These are phyloP conservation scores for Aschersonia sp. DNA, from an alignment of 2,329 filamentous ascomycete genomes.

Conservation along the genomic window DNA sequence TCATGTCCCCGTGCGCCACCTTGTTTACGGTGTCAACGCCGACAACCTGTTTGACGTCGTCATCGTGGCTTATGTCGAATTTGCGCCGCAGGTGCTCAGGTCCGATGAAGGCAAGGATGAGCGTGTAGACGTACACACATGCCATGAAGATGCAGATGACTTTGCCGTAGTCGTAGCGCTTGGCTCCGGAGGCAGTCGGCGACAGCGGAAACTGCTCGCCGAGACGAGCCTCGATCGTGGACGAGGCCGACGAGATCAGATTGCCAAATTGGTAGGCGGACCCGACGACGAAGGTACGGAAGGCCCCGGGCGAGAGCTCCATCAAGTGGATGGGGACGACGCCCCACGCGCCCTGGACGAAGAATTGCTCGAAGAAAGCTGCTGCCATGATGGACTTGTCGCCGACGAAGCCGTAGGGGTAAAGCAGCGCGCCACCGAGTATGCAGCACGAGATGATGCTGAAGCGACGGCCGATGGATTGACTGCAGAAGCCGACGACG, in stretches of 20 bases:
- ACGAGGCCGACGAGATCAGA: slow-evolving; percentile 52
- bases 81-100: slow-evolving; percentile 37
- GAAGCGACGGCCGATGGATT: slow-evolving; percentile 55
- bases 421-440: slow-evolving; percentile 61
- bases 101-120: slow-evolving; percentile 48
- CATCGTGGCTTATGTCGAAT: slow-evolving; percentile 35
- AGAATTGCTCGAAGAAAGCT: slow-evolving; percentile 75
- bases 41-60: slow-evolving; percentile 30
- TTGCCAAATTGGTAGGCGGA: slow-evolving; percentile 69
- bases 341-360: slow-evolving; percentile 64
- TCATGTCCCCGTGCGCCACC: background rate
- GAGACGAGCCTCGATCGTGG: slow-evolving; percentile 63
- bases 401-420: slow-evolving; percentile 64
- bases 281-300: slow-evolving; percentile 62
- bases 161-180: slow-evolving; percentile 60
- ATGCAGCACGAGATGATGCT: slow-evolving; percentile 51
- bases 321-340: slow-evolving; percentile 67
- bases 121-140: slow-evolving; percentile 56
- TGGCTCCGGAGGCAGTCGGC: slow-evolving; percentile 28
- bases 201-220: slow-evolving; percentile 62
- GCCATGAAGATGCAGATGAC: slow-evolving; percentile 90
- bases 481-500: slow-evolving; percentile 50
- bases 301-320: slow-evolving; percentile 58
- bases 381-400: slow-evolving; percentile 55
- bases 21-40: slow-evolving; percentile 20